A percentile compares a stretch with the other conserved stretches of the same genome.
Evolutionary conservation across 495 filamentous ascomycete genomes (phyloP).

Genomic region (Penicillium cataractarum): DNA sequence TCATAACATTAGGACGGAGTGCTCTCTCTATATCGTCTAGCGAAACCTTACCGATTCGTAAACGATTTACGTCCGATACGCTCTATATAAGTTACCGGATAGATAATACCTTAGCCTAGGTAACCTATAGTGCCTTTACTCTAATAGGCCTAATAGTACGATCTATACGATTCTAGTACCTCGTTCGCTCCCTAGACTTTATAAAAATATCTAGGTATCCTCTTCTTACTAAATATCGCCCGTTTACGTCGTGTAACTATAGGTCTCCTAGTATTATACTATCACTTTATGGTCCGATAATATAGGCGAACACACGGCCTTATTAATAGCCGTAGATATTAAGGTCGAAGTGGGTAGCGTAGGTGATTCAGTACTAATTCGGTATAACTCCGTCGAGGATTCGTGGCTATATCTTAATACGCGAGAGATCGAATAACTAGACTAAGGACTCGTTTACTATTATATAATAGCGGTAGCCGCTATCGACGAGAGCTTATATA

Average conservation of each 20-base stretch:
- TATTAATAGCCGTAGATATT: neutral
- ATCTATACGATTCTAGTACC: neutral
- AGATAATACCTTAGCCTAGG: neutral
- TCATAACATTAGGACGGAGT: too few species aligned
- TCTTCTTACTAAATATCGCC: neutral
- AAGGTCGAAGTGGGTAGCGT: neutral
- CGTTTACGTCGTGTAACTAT: neutral
- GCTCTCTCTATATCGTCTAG: neutral
- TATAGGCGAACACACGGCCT: neutral
- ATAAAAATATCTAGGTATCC: neutral
- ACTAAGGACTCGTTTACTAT: neutral
- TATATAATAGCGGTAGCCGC: neutral
- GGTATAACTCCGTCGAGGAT: neutral
- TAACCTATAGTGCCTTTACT: neutral
- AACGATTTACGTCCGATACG: neutral
- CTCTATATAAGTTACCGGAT: neutral
- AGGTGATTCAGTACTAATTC: neutral
- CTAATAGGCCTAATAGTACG: neutral
- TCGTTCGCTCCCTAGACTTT: neutral
- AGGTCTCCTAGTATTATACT: conserved; percentile 1
- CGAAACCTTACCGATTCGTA: neutral
- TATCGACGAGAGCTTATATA: neutral
- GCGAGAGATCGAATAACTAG: neutral
- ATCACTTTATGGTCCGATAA: neutral
- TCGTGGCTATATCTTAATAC: neutral